These are phyloP conservation scores for Phanerodontia chrysosporium DNA, from an alignment of 768 basidiomycete genomes.

Conservation along the genomic window DNA sequence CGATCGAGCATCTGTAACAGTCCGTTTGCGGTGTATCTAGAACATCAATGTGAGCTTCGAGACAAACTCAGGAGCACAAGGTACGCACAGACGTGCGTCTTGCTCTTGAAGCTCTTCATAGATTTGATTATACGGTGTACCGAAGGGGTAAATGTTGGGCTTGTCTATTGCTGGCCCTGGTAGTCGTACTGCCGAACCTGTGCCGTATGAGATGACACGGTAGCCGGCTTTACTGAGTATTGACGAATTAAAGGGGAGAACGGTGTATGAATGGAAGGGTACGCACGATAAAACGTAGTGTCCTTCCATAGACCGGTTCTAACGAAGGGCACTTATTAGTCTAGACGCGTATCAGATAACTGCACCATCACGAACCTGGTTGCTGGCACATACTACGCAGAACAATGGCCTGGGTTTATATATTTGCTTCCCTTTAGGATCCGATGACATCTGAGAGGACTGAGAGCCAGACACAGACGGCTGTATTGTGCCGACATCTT, in stretches of 20 bases:
- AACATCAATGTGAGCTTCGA: background rate
- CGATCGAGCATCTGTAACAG: conserved; percentile 94
- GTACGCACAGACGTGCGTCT: conserved; percentile 74
- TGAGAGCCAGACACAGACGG: background rate
- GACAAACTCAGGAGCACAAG: background rate
- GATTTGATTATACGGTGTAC: conserved; percentile 94
- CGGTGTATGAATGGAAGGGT: background rate
- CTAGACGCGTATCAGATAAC: background rate
- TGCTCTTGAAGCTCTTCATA: conserved; percentile 85
- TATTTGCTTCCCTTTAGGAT: conserved; percentile 3
- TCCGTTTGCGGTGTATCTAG: conserved; percentile 89
- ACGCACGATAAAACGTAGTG: conserved; percentile 86
- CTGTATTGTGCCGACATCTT: conserved; percentile 14
- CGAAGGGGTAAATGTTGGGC: conserved; percentile 95
- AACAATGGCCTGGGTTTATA: conserved; percentile 80
- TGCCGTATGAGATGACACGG: conserved; percentile 90
- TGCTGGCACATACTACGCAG: conserved; percentile 99
- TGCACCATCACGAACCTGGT: conserved; percentile 62
- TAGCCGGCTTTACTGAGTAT: conserved; percentile 85
- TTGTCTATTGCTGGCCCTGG: conserved; percentile 96
- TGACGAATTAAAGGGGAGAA: too few species aligned
- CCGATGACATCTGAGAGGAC: background rate
- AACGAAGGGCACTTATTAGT: conserved; percentile 11
- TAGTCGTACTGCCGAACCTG: conserved; percentile 93
- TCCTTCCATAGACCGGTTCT: conserved; percentile 99